Evolutionary conservation across 148 eudicot genomes (phyloP).

Genomic region (Amaranthus cruentus): DNA sequence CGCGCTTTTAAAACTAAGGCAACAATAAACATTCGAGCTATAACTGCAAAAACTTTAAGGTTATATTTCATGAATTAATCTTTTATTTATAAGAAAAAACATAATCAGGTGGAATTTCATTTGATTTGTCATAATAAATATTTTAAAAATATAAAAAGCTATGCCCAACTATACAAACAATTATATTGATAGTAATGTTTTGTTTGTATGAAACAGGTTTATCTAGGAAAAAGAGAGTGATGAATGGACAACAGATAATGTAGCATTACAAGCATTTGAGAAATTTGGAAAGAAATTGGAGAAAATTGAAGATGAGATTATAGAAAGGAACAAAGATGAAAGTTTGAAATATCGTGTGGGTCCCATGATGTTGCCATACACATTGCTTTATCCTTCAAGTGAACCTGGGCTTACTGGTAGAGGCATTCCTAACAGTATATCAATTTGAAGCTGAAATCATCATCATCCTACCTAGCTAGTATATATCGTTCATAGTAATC

Average conservation of each 20-base stretch:
- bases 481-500: too few relatives aligned
- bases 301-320: conserved; percentile 51
- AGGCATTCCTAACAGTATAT: conserved; percentile 90
- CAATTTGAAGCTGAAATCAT: conserved; percentile 35
- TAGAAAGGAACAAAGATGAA: conserved; percentile 45
- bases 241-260: conserved; percentile 60
- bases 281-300: conserved; percentile 46
- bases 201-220: conserved; percentile 23
- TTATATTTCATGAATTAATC: too few relatives aligned
- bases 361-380: conserved; percentile 69
- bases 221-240: conserved; percentile 58
- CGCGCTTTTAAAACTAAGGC: too few relatives aligned
- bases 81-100: too few relatives aligned
- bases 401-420: conserved; percentile 70
- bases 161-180: too few relatives aligned
- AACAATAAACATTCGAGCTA: too few relatives aligned
- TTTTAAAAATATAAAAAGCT: too few relatives aligned
- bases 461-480: too few relatives aligned
- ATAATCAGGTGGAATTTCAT: too few relatives aligned
- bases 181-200: too few relatives aligned
- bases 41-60: too few relatives aligned
- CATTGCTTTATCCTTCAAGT: conserved; percentile 62
- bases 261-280: conserved; percentile 51
- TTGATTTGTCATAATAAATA: too few relatives aligned
- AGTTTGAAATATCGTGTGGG: conserved; percentile 63